These are phyloP conservation scores for Nemania sp. DNA, from an alignment of 2,329 filamentous ascomycete genomes.

Conservation along the genomic window DNA sequence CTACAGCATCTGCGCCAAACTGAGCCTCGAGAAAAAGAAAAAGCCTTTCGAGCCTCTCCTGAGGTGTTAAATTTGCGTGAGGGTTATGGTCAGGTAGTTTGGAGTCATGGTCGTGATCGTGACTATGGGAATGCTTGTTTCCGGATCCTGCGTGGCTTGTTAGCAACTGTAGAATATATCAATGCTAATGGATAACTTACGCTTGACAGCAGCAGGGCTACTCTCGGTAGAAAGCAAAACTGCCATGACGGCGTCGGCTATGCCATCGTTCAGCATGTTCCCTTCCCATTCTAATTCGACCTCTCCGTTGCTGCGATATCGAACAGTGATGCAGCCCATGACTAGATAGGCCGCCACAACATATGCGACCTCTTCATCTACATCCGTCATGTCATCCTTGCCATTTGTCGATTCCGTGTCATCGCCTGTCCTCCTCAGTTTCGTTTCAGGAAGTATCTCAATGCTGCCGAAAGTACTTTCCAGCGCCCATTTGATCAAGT, in stretches of 20 bases:
- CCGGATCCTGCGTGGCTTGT: conserved; percentile 55
- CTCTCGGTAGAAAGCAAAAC: conserved; percentile 91
- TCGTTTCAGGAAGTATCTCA: conserved; percentile 66
- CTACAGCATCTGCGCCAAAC: conserved; percentile 82
- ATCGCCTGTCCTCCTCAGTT: conserved; percentile 46
- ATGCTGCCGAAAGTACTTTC: conserved; percentile 92
- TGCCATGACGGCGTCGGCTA: conserved; percentile 95
- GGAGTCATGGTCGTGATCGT: conserved; percentile 50
- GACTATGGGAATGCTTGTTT: conserved; percentile 57
- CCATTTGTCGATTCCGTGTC: conserved; percentile 39
- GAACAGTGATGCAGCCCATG: conserved; percentile 90
- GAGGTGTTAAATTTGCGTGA: conserved; percentile 70
- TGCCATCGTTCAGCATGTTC: conserved; percentile 95
- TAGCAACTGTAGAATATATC: conserved; percentile 15
- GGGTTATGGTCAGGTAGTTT: conserved; percentile 64
- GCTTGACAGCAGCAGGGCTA: conserved; percentile 91
- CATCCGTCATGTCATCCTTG: conserved; percentile 53
- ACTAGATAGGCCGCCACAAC: conserved; percentile 65
- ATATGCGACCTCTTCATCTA: conserved; percentile 65
- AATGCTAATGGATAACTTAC: conserved; percentile 52
- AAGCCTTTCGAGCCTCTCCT: conserved; percentile 80
- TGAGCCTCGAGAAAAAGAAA: conserved; percentile 97
- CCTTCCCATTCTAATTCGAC: conserved; percentile 96
- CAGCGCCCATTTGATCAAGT: conserved; percentile 90
- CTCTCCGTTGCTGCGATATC: conserved; percentile 74